phyloP scores from a whole-genome alignment of 164 flowering plant species.

The Tetrastigma voinierianum region DNA sequence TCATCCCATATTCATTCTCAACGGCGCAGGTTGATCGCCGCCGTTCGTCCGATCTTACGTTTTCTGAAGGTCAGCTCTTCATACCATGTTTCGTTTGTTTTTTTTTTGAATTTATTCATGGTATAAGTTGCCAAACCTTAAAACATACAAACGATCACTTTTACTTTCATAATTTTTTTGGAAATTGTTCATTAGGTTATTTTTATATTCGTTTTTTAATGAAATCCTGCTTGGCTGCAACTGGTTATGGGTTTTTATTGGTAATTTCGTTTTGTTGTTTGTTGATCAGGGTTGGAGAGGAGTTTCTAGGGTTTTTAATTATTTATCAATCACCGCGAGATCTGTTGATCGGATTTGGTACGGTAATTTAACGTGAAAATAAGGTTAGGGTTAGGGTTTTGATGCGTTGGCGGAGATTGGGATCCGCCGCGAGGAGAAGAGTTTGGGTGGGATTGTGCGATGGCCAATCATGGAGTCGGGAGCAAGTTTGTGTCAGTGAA shows the following conservation, averaged over 20 bases:
- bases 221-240: too few relatives aligned
- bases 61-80: constrained; percentile 32
- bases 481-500: constrained; percentile 87
- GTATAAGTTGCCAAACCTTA: constrained; percentile 16
- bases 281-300: constrained; percentile 21
- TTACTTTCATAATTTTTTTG: neutral
- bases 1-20: neutral
- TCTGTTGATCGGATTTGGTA: constrained; percentile 2
- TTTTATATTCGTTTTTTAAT: neutral
- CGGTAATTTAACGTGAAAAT: neutral
- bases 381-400: constrained; percentile 30
- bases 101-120: neutral
- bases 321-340: constrained; percentile 11
- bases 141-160: neutral
- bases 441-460: constrained; percentile 27
- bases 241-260: too few relatives aligned
- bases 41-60: constrained; percentile 19
- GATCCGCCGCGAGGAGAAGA: constrained; percentile 13
- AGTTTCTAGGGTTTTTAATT: constrained; percentile 16
- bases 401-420: constrained; percentile 50
- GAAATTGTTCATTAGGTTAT: neutral
- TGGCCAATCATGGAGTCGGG: constrained; percentile 92
- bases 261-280: neutral
- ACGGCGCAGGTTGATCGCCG: constrained; percentile 25
- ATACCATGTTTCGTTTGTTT: neutral